These are phyloP conservation scores for Colletotrichum sp. DNA, from an alignment of 2,329 filamentous ascomycete species.

Conservation along the genomic window DNA sequence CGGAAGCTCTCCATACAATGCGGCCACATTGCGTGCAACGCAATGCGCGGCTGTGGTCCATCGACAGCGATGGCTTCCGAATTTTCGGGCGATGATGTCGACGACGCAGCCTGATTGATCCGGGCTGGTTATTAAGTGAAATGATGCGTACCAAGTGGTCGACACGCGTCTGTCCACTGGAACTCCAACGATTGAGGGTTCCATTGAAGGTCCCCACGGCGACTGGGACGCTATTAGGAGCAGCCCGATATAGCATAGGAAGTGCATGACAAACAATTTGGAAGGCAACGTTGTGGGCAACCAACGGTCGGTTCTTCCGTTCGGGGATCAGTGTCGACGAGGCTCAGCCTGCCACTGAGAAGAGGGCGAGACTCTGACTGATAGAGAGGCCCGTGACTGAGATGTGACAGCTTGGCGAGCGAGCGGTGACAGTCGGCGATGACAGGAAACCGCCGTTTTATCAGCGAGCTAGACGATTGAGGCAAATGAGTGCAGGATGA, in stretches of 20 bases:
- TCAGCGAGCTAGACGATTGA: neutral
- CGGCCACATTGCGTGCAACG: constrained; percentile 10
- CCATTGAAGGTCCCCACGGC: constrained; percentile 6
- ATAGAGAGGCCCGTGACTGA: neutral
- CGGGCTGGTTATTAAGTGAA: constrained; percentile 1
- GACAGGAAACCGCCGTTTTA: constrained; percentile 2
- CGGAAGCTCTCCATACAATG: constrained; percentile 7
- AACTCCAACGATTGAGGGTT: neutral
- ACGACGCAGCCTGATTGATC: neutral
- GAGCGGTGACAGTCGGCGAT: neutral
- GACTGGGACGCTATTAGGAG: neutral
- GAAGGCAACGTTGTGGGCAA: neutral
- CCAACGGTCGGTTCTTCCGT: neutral
- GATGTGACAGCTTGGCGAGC: constrained; percentile 12
- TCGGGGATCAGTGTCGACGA: neutral
- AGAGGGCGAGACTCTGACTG: neutral
- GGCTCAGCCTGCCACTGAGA: neutral
- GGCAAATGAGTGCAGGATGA: neutral
- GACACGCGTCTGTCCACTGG: neutral
- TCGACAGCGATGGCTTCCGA: neutral
- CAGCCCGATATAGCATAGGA: neutral
- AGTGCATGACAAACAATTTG: neutral
- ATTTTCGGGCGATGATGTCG: neutral
- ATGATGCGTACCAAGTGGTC: constrained; percentile 5
- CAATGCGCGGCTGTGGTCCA: neutral